Base-by-base conservation (phyloP, 768 basidiomycete species). In the Boletus patriciae region DNA sequence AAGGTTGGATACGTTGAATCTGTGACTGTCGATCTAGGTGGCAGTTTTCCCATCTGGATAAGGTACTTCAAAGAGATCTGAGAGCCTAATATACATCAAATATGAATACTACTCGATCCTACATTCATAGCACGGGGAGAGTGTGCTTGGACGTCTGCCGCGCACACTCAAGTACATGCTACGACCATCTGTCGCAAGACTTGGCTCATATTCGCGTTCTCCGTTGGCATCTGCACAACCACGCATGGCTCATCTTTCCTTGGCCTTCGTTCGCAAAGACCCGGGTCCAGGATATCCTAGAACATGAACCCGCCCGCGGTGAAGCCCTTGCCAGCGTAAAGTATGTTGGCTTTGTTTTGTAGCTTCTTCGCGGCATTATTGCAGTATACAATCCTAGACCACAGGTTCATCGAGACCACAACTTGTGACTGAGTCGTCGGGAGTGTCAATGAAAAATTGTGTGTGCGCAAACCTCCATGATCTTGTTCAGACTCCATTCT, bases 391-490 rank as follows among this genome's bases (percentile, higher is more conserved):
- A 51, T 57, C 25, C 15, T 59, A 91, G 90, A 84, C 84, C 18
- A 90, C 86, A 56, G 90, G 90, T 36, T 88, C 90, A 92, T 92
- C 70, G 90, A 92, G 71, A 89, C 87, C 2, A 92, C 90, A 3
- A 68, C 82, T 62, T 98, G 97, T 68, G 90, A 96, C 73, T 98
- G 96, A 98, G 71, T 90, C 0, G 83, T 98, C 49, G 97, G 98
- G 70, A 84, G 84, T 52, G 85, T 95, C 57, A 97, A 93, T 63
- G 82, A 87, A 31, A 83, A 86, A 25, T 77, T 99, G 6, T 94
- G 83, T 64, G 70, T 25, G 25, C 4, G 2, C 73, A 38, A 82
- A 86, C 48, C 78, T 99, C 4, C 87, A 89, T 52, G 81, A 88
- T 21, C 81, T 99, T 21, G 95, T 98, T n/a, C 74, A 80, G 50